Percentiles rank a stretch among this genome's conserved stretches.
These are phyloP conservation scores for Astrephomene gubernaculifera DNA, from an alignment of 139 green algal genomes.

Conservation along the genomic window DNA sequence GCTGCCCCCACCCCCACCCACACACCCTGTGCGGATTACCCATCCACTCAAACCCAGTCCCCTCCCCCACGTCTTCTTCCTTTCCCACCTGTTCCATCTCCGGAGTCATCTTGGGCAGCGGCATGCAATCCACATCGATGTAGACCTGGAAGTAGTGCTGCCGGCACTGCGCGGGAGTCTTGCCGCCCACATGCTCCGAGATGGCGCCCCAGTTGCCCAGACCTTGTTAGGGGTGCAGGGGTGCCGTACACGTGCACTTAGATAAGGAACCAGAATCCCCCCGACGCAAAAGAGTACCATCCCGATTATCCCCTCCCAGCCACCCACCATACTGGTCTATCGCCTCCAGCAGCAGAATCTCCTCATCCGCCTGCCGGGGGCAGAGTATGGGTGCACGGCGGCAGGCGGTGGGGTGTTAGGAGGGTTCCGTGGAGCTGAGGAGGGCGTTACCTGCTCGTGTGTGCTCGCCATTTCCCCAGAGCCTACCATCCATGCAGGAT, in stretches of 20 bases:
- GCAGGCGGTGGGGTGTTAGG: no score
- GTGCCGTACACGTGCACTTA: no score
- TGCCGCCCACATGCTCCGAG: conserved; percentile 86
- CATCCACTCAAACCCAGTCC: not conserved
- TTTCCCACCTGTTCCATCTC: conserved; percentile 67
- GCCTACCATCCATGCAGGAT: no score
- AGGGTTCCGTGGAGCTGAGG: no score
- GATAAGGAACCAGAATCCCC: no score
- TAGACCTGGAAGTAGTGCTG: conserved; percentile 89
- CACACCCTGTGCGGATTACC: not conserved
- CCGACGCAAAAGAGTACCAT: no score
- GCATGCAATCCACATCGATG: conserved; percentile 76
- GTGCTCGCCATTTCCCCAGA: no score
- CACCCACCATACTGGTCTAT: conserved; percentile 76
- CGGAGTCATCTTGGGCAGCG: conserved; percentile 69
- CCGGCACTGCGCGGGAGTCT: conserved; percentile 76
- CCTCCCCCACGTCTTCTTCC: no score
- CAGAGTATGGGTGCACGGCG: not conserved
- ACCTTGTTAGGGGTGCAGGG: no score
- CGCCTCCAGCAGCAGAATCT: conserved; percentile 95
- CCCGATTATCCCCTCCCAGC: no score
- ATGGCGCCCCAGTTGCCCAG: conserved; percentile 95
- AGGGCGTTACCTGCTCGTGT: no score
- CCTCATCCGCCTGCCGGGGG: conserved; percentile 91
- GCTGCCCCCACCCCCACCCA: not conserved